Evolutionary conservation across 2,329 filamentous ascomycete species (phyloP), one percentile per base, ranked within the genome.

Genomic region (Colletotrichum liaoningense): DNA sequence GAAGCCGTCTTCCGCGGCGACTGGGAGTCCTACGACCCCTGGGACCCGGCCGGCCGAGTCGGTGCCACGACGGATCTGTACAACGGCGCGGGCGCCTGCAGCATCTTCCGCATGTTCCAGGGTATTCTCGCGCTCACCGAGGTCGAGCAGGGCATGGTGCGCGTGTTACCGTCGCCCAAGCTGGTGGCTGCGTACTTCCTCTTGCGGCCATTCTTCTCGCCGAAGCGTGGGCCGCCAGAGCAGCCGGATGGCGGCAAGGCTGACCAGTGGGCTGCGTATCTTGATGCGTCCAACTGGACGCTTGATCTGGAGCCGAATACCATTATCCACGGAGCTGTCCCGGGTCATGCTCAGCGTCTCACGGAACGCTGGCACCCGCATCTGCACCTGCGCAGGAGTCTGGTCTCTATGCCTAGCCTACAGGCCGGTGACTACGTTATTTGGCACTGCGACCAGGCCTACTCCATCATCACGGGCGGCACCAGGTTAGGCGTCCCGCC

Each of bases 1-100:
- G 86, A 89, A 63, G 82, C 88, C 33, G 89, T 96, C 64, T 91
- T 92, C 76, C 82, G 88, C 58, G 94, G 94, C 0, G 82, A 87
- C 9, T 95, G 93, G 93, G 93, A 95, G 78, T 84, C 90, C 2
- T 94, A 93, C 78, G 92, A 95, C 77, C 90, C 93, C 0, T 95
- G 92, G 89, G 93, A 95, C 80, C 89, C 89, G 7, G 90, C 88
- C 75, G 88, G 89, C 72, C 88, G 94, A 14, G 83, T 95, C 0
- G 84, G 85, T 1, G 92, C 91, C 9, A 86, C 88, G 3, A 90
- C 90, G 76, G 93, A 95, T 79, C 80, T 95, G 26, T 94, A 95
- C 80, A 88, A 93, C 69, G 92, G 93, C 8, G 89, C 92, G 0
- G 93, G 93, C 2, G 90, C 91, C 9, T 95, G 93, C 81, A 91